These are phyloP conservation scores for Borovskyia barvae DNA, from an alignment of 208 protist species.

Conservation along the genomic window DNA sequence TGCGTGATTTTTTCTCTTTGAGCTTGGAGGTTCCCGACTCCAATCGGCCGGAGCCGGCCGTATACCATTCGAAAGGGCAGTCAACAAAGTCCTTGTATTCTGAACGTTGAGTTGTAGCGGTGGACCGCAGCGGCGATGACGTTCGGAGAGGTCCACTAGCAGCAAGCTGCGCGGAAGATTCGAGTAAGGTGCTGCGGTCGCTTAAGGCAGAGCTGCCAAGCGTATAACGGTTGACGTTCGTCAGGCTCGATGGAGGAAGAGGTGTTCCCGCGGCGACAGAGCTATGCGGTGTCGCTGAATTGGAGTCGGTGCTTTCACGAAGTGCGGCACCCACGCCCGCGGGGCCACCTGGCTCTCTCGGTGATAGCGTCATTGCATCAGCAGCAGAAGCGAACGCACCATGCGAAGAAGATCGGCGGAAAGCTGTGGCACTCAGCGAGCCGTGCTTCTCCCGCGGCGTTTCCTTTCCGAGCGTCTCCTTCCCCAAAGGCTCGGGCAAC, in stretches of 20 bases:
- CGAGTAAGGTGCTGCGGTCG: no score
- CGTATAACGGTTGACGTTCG: no score
- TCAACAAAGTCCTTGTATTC: background rate
- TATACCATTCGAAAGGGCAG: constrained; percentile 14
- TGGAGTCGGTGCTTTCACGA: no score
- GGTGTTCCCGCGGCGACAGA: background rate
- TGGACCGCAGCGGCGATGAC: no score
- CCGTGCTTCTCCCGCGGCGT: background rate
- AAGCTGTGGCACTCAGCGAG: background rate
- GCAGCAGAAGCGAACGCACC: constrained; percentile 1
- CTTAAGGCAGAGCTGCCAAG: no score
- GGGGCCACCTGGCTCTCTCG: constrained; percentile 9
- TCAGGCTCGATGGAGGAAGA: background rate
- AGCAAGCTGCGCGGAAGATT: no score
- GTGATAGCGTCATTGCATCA: constrained; percentile 2
- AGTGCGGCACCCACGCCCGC: no score
- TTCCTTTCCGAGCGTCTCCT: no score
- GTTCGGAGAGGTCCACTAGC: no score
- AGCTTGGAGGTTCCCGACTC: constrained; percentile 7
- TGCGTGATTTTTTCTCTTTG: constrained; percentile 3
- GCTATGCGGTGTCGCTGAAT: background rate
- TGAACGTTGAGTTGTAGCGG: background rate
- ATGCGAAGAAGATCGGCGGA: background rate
- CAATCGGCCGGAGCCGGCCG: constrained; percentile 2
- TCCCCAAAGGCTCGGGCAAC: constrained; percentile 4